Percentiles rank a stretch among this genome's conserved stretches.
Conservation (phyloP, 2,329 filamentous ascomycete genomes). For the Xylariomycetidae sp. region DNA sequence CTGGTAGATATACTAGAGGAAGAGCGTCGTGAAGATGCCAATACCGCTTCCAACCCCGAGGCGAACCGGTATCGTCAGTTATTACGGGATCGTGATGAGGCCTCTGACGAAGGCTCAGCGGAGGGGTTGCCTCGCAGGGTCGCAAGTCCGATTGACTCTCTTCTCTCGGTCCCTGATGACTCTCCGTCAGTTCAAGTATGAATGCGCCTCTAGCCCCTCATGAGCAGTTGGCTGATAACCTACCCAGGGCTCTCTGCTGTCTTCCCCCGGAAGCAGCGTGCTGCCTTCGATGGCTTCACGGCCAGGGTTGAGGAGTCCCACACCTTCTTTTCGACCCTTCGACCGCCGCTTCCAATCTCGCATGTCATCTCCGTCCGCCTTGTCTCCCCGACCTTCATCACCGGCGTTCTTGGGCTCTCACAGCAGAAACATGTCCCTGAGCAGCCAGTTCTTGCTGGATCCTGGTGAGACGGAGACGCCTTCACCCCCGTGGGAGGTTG, state of each 20-base stretch:
- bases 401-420: slow-evolving; percentile 72
- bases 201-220: slow-evolving; percentile 2
- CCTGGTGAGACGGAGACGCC: slow-evolving; percentile 61
- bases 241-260: slow-evolving; percentile 51
- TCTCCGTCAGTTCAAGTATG: slow-evolving; percentile 74
- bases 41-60: slow-evolving; percentile 21
- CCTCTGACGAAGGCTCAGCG: slow-evolving; percentile 48
- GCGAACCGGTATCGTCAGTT: slow-evolving; percentile 40
- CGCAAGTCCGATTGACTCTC: slow-evolving; percentile 63
- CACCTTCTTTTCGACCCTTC: slow-evolving; percentile 84
- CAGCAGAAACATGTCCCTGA: slow-evolving; percentile 74
- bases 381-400: slow-evolving; percentile 65
- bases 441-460: slow-evolving; percentile 60
- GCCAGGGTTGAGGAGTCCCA: slow-evolving; percentile 60
- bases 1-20: slow-evolving; percentile 31
- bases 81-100: slow-evolving; percentile 37
- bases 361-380: slow-evolving; percentile 54
- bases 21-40: slow-evolving; percentile 24
- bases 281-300: slow-evolving; percentile 64
- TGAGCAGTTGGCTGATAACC: slow-evolving; percentile 3
- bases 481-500: slow-evolving; percentile 89
- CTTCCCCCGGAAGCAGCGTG: slow-evolving; percentile 68
- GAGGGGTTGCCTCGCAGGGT: slow-evolving; percentile 47
- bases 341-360: slow-evolving; percentile 91
- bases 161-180: slow-evolving; percentile 72